Percentiles rank a stretch among this genome's conserved stretches.
Evolutionary conservation across 768 basidiomycete genomes (phyloP).

Genomic region (Mycena vitilis): DNA sequence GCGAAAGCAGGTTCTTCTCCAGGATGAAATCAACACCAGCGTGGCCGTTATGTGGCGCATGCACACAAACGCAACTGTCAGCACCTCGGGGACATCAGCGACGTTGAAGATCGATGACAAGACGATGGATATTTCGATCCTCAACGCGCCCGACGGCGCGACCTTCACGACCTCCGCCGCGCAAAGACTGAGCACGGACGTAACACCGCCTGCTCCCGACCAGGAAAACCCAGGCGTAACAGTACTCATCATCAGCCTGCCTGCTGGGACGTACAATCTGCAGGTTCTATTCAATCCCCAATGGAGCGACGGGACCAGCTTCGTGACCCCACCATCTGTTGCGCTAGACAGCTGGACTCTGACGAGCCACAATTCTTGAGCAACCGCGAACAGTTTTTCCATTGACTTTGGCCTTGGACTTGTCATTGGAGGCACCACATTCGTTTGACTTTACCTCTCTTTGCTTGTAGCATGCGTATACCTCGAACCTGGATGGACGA

Average conservation of each 20-base stretch:
- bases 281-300: conserved; percentile 96
- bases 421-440: background rate
- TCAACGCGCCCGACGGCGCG: conserved; percentile 77
- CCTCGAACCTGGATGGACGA: too few species aligned
- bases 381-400: background rate
- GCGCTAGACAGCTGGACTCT: conserved; percentile 79
- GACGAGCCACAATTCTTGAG: conserved; percentile 73
- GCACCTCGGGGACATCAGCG: conserved; percentile 69
- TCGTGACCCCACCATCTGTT: conserved; percentile 79
- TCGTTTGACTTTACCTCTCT: background rate
- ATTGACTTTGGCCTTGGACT: background rate
- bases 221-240: conserved; percentile 83
- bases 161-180: conserved; percentile 68
- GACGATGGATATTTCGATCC: conserved; percentile 72
- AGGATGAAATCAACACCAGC: conserved; percentile 85
- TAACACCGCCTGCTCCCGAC: conserved; percentile 71
- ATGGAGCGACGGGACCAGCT: conserved; percentile 79
- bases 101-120: conserved; percentile 79
- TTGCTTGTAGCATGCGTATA: background rate
- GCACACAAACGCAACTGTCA: conserved; percentile 93
- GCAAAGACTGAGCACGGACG: conserved; percentile 66
- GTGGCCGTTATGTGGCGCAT: conserved; percentile 85
- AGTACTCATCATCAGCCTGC: conserved; percentile 79
- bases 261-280: conserved; percentile 75
- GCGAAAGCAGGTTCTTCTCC: conserved; percentile 89